Percentiles rank a stretch among this genome's conserved stretches.
These are phyloP conservation scores for Onygena corvina DNA, from an alignment of 2,329 filamentous ascomycete species.

Conservation along the genomic window DNA sequence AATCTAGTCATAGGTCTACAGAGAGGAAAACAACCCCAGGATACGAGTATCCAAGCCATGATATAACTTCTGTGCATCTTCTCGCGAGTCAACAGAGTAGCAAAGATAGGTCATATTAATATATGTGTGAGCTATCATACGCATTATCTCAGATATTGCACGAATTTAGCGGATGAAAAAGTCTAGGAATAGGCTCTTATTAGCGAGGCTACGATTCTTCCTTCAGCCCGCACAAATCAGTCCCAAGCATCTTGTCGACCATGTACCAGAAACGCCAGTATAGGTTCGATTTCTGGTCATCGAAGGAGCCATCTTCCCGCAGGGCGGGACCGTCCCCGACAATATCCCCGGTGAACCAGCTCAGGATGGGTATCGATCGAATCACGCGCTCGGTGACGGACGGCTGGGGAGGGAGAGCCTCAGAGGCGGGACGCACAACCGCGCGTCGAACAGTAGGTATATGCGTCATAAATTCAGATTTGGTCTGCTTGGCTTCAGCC, in stretches of 20 bases:
- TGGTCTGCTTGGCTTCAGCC: constrained; percentile 22
- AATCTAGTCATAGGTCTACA: constrained; percentile 4
- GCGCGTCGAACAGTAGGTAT: constrained; percentile 57
- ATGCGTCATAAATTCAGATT: constrained; percentile 40
- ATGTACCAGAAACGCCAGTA: constrained; percentile 52
- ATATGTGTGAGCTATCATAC: background rate
- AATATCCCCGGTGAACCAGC: constrained; percentile 53
- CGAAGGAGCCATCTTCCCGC: constrained; percentile 44
- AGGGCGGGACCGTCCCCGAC: constrained; percentile 37
- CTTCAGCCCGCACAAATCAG: constrained; percentile 49
- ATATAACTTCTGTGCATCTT: no score
- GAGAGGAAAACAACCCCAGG: background rate
- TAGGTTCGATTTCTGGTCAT: constrained; percentile 52
- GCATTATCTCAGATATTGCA: background rate
- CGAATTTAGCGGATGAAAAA: background rate
- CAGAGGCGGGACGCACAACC: constrained; percentile 54
- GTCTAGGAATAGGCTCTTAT: background rate
- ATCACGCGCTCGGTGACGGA: constrained; percentile 53
- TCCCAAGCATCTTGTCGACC: constrained; percentile 45
- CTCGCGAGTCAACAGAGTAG: no score
- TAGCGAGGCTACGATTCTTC: constrained; percentile 32
- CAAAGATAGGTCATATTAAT: background rate
- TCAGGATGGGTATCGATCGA: constrained; percentile 54
- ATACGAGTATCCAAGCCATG: no score
- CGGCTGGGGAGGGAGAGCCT: constrained; percentile 58